Conservation (phyloP, 306 rosid genomes). For the Pyrus betulifolia region DNA sequence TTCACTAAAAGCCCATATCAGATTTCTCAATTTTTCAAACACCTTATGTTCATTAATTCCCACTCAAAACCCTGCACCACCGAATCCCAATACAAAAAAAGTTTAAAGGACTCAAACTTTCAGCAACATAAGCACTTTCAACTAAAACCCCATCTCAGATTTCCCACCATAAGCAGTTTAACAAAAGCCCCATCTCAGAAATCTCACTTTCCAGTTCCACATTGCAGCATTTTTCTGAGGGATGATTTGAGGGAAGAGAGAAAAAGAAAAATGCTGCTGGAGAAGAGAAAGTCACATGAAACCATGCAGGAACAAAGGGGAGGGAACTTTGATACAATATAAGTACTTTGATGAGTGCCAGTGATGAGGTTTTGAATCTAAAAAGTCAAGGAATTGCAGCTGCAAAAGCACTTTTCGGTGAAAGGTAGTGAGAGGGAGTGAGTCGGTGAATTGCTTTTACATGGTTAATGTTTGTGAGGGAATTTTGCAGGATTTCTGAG, state of each 20-base stretch:
- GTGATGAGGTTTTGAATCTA: conserved; percentile 29
- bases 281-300: conserved; percentile 50
- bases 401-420: conserved; percentile 86
- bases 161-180: neutral
- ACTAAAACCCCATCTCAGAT: neutral
- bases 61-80: conserved; percentile 18
- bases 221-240: conserved; percentile 13
- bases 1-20: neutral
- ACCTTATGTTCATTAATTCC: neutral
- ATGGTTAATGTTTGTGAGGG: conserved; percentile 26
- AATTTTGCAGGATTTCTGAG: conserved; percentile 53
- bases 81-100: conserved; percentile 8
- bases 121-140: neutral
- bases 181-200: neutral
- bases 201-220: neutral
- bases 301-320: conserved; percentile 39
- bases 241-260: conserved; percentile 23
- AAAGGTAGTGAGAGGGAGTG: conserved; percentile 25
- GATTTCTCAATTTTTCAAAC: neutral
- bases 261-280: conserved; percentile 18
- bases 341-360: conserved; percentile 44
- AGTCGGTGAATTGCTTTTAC: conserved; percentile 14
- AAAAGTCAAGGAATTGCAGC: conserved; percentile 63
- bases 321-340: conserved; percentile 29
- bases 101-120: neutral